These are phyloP conservation scores for Alternaria sp. DNA, from an alignment of 2,329 filamentous ascomycete species.

Conservation along the genomic window DNA sequence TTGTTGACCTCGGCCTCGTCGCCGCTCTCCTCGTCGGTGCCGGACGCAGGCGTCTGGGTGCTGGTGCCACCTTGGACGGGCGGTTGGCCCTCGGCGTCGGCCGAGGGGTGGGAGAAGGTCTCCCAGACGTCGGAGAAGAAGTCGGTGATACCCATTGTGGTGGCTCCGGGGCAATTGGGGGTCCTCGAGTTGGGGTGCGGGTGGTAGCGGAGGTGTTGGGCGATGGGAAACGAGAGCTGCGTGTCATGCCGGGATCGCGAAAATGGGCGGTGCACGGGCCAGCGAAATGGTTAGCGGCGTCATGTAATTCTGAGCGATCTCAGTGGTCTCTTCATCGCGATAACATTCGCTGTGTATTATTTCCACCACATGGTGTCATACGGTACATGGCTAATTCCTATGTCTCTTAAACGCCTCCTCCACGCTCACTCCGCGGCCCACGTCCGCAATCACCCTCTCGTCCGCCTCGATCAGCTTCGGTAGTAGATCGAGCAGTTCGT, in stretches of 20 bases:
- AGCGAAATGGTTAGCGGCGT: conserved; percentile 26
- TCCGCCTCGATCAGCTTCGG: conserved; percentile 55
- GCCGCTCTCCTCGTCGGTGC: conserved; percentile 52
- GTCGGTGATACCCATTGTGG: conserved; percentile 67
- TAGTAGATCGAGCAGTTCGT: conserved; percentile 63
- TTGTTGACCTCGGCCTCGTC: conserved; percentile 53
- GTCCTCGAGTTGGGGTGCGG: conserved; percentile 21
- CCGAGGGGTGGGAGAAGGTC: conserved; percentile 62
- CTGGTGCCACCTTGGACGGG: conserved; percentile 48
- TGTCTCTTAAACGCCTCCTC: conserved; percentile 70
- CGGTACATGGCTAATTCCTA: conserved; percentile 37
- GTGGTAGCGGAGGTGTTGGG: conserved; percentile 16
- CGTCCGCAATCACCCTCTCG: conserved; percentile 60
- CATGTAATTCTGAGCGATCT: conserved; percentile 26
- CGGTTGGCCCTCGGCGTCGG: conserved; percentile 53
- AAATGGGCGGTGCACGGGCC: conserved; percentile 23
- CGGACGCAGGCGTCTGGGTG: conserved; percentile 47
- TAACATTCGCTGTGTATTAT: background rate
- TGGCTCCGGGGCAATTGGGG: conserved; percentile 42
- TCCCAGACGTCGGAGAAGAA: conserved; percentile 69
- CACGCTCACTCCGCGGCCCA: conserved; percentile 67
- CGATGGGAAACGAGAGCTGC: conserved; percentile 28
- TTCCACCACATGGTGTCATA: too few relatives aligned
- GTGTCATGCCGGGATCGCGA: conserved; percentile 29
- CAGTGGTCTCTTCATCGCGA: conserved; percentile 19